Evolutionary conservation across 352 stramenopile species (phyloP).

Genomic region (Pythium sp.): DNA sequence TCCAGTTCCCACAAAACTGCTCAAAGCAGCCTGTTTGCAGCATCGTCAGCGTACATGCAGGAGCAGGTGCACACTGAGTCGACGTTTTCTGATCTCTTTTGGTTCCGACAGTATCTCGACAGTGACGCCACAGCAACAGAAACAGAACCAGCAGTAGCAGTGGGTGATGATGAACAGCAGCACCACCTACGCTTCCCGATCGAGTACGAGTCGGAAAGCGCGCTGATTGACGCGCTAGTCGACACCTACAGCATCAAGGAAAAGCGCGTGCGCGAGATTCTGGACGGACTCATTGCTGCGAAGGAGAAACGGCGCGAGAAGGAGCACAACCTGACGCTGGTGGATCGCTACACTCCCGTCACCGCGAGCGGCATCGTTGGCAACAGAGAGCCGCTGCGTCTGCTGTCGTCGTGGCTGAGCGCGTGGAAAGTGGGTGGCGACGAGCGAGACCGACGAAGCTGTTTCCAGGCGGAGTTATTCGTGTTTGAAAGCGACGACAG

Average conservation of each 20-base stretch:
- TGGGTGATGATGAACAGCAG: background rate
- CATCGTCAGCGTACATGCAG: constrained; percentile 22
- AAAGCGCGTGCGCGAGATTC: constrained; percentile 51
- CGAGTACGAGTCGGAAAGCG: constrained; percentile 25
- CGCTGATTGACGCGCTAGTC: constrained; percentile 53
- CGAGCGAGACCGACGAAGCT: constrained; percentile 38
- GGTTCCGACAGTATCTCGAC: constrained; percentile 43
- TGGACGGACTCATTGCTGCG: constrained; percentile 41
- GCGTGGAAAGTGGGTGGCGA: constrained; percentile 67
- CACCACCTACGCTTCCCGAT: constrained; percentile 2
- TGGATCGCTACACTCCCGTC: constrained; percentile 65
- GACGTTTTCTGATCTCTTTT: constrained; percentile 56
- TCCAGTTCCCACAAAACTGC: background rate
- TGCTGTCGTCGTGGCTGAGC: constrained; percentile 66
- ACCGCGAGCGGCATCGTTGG: constrained; percentile 59
- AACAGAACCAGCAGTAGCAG: background rate
- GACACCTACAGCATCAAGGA: constrained; percentile 50
- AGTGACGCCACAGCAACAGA: background rate
- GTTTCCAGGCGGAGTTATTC: constrained; percentile 63
- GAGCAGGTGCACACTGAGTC: constrained; percentile 41
- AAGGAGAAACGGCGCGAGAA: constrained; percentile 44
- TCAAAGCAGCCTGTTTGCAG: constrained; percentile 10
- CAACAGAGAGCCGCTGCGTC: constrained; percentile 58
- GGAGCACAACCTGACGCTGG: constrained; percentile 53
- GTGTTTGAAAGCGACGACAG: constrained; percentile 61